phyloP scores from a whole-genome alignment of 306 rosid species.

The Arachis stenosperma region DNA sequence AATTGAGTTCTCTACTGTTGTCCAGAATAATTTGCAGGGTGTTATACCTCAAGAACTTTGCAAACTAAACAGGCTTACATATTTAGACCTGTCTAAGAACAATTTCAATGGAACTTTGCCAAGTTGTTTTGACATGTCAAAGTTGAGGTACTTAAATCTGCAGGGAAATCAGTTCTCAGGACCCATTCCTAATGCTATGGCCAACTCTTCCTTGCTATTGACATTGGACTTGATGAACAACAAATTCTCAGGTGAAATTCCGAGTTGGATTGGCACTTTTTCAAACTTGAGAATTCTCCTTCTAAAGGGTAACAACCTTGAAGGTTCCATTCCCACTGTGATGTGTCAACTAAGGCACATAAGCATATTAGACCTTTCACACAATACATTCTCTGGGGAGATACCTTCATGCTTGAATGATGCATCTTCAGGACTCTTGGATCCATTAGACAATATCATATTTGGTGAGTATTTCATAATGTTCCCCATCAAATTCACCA shows the following conservation, averaged over 20 bases:
- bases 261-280: constrained; percentile 25
- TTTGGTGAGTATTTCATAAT: background rate
- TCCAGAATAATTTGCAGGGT: constrained; percentile 29
- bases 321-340: constrained; percentile 26
- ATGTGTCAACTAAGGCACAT: constrained; percentile 16
- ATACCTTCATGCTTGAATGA: constrained; percentile 21
- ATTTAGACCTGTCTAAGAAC: constrained; percentile 18
- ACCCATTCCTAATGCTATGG: background rate
- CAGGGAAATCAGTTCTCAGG: constrained; percentile 23
- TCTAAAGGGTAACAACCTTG: constrained; percentile 25
- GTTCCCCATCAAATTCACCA: background rate
- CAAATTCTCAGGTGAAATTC: constrained; percentile 25
- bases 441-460: background rate
- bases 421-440: background rate
- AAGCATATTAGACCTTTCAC: constrained; percentile 22
- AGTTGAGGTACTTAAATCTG: constrained; percentile 6
- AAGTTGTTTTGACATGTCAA: background rate
- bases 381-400: constrained; percentile 15
- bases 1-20: constrained; percentile 12
- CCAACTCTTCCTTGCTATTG: background rate
- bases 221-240: constrained; percentile 33
- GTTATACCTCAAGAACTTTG: constrained; percentile 20
- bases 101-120: constrained; percentile 5
- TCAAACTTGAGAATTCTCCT: constrained; percentile 22
- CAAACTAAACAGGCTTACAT: background rate